Conservation (phyloP, 306 rosid species). For the Amphicarpaea edgeworthii region DNA sequence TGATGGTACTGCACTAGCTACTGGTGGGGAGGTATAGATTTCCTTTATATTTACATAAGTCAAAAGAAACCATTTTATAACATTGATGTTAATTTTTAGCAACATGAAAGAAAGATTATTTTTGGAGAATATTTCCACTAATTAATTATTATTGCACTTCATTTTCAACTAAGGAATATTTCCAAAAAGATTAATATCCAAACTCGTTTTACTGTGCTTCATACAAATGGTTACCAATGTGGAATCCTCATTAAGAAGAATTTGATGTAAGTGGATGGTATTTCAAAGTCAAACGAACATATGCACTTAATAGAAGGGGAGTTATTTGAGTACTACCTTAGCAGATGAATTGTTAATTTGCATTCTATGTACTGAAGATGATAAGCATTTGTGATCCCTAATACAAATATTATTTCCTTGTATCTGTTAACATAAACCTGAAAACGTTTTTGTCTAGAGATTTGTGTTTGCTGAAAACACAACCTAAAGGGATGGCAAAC, state of each 20-base stretch:
- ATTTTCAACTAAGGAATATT: slow-evolving; percentile 30
- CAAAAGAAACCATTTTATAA: slow-evolving; percentile 7
- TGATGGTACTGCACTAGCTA: slow-evolving; percentile 81
- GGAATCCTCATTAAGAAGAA: not conserved
- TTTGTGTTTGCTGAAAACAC: slow-evolving; percentile 25
- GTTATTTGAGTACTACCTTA: not conserved
- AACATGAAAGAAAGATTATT: slow-evolving; percentile 8
- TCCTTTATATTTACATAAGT: slow-evolving; percentile 34
- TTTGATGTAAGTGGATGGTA: slow-evolving; percentile 28
- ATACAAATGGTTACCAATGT: not conserved
- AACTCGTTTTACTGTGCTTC: slow-evolving; percentile 2
- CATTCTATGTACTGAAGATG: slow-evolving; percentile 19
- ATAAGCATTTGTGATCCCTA: slow-evolving; percentile 25
- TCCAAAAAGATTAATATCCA: slow-evolving; percentile 21
- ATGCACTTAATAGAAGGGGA: slow-evolving; percentile 22
- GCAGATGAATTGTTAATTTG: slow-evolving; percentile 15
- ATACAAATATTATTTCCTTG: slow-evolving; percentile 31
- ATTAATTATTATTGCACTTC: slow-evolving; percentile 20
- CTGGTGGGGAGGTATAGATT: slow-evolving; percentile 82
- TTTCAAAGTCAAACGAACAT: slow-evolving; percentile 18
- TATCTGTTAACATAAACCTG: slow-evolving; percentile 33
- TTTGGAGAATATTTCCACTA: slow-evolving; percentile 17
- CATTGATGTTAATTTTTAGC: slow-evolving; percentile 24
- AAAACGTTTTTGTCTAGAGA: slow-evolving; percentile 32
- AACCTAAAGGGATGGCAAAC: slow-evolving; percentile 4